Evolutionary conservation across 139 green algal species (phyloP), one percentile per base, ranked within the genome.

Genomic region (Raphidocelis subcapitata): DNA sequence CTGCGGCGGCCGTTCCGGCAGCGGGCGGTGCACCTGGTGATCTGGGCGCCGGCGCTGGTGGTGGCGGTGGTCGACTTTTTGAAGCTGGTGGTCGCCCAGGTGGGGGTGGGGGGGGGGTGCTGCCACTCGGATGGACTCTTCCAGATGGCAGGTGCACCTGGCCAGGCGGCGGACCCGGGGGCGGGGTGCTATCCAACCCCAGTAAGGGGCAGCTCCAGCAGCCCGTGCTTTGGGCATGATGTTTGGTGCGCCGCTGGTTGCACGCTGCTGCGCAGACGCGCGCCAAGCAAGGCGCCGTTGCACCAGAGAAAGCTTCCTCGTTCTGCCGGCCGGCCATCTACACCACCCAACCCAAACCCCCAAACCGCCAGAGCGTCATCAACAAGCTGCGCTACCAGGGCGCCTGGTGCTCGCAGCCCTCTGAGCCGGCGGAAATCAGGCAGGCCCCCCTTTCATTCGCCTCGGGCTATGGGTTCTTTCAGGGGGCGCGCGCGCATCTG

Each of bases 301-400:
- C n/a, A n/a, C n/a, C n/a, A n/a, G n/a, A n/a, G n/a, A n/a, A n/a
- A n/a, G n/a, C 55, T 62, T 16, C 55, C 55, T 15, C n/a, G 10
- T 62, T 62, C 55, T 12, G 55, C 55, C 26, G 8, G 10, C 16
- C 5, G 8, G 5, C 16, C 5, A n/a, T n/a, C n/a, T n/a, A n/a
- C n/a, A n/a, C n/a, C n/a, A n/a, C n/a, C n/a, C n/a, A n/a, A n/a
- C n/a, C n/a, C n/a, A n/a, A n/a, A n/a, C n/a, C n/a, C 41, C 41
- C 41, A 20, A 12, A 8, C 41, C 41, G 8, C 41, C 8, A 62
- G 55, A 62, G 55, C 55, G 16, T 62, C 55, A 62, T 62, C 55
- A 62, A 62, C 55, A 62, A 62, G 55, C 24, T 62, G 55, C 55
- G 55, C 24, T 62, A 16, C 10, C 55, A 62, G 55, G 5, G 16